These are phyloP conservation scores for Globisporangium mamillatum DNA, from an alignment of 352 stramenopile genomes.

Conservation along the genomic window DNA sequence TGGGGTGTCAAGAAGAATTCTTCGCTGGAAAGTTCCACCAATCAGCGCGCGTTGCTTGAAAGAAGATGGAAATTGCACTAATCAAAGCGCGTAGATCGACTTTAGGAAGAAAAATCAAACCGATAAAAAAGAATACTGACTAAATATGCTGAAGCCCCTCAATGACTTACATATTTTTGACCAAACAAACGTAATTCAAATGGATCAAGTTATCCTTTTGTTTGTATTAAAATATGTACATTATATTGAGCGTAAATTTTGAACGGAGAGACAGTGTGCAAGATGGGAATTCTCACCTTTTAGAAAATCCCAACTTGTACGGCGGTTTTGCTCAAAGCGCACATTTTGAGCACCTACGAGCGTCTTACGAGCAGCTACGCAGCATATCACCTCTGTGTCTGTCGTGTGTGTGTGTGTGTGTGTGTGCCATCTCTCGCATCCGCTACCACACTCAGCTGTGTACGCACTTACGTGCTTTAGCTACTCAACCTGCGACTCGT, in stretches of 20 bases:
- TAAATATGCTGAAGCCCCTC: no score
- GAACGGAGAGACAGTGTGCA: not conserved
- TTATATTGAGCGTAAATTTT: constrained; percentile 8
- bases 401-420: not conserved
- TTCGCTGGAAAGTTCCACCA: not conserved
- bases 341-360: not conserved
- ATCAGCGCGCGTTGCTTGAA: not conserved
- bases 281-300: constrained; percentile 1
- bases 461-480: not conserved
- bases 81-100: not conserved
- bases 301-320: not conserved
- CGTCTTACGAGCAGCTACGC: not conserved
- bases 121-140: not conserved
- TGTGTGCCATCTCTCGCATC: not conserved
- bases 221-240: not conserved
- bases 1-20: not conserved
- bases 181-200: not conserved
- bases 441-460: not conserved
- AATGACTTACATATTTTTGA: no score
- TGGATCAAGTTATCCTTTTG: not conserved
- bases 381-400: not conserved
- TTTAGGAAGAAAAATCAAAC: not conserved
- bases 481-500: not conserved
- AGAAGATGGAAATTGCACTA: not conserved
- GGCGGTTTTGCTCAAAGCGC: not conserved